Evolutionary conservation across 1,284 basidiomycete genomes (phyloP), one percentile per base, ranked within the genome.

Genomic region (Spongispora temasekensis): DNA sequence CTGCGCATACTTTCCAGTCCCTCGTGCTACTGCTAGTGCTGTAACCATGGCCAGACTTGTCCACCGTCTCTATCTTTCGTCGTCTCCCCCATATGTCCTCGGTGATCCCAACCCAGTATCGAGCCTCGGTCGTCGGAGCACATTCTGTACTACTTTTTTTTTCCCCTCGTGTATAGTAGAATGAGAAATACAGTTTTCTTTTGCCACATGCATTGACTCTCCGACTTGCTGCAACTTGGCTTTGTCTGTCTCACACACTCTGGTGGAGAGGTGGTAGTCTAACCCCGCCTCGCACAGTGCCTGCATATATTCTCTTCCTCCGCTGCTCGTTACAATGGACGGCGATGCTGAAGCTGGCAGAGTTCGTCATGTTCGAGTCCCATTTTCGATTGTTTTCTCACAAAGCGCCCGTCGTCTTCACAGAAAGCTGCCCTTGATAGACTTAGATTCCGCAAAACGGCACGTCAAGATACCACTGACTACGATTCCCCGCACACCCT

Each of bases 381-480:
- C 55, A 34, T 37, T 61, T 67, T 68, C 51, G 51, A 28, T 61
- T 55, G 56, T 71, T 72, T 76, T 73, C 73, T 73, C 67, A 73
- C 68, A 61, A 72, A 71, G 75, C 74, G 71, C 71, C 65, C 65
- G 64, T 65, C 67, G 57, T 57, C 60, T 68, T 61, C 66, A 70
- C 73, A 88, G 86, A 85, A 79, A 77, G 79, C 79, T 70, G 81
- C 83, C 55, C 75, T 89, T 61, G 84, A 87, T 64, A 79, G 82
- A 68, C 84, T 89, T 58, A 82, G 78, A 73, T 85, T 86, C 72
- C 83, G 77, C 75, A 87, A 85, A 68, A 77, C 80, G 73, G 71
- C 73, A 66, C 76, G 75, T 68, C 75, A 72, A 71, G 76, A 72
- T 61, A 69, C 66, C 71, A 73, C 67, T 61, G 73, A 71, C 54